Evolutionary conservation across 2,329 filamentous ascomycete species (phyloP), one percentile per base, ranked within the genome.

Genomic region (Epichloe gansuensis): DNA sequence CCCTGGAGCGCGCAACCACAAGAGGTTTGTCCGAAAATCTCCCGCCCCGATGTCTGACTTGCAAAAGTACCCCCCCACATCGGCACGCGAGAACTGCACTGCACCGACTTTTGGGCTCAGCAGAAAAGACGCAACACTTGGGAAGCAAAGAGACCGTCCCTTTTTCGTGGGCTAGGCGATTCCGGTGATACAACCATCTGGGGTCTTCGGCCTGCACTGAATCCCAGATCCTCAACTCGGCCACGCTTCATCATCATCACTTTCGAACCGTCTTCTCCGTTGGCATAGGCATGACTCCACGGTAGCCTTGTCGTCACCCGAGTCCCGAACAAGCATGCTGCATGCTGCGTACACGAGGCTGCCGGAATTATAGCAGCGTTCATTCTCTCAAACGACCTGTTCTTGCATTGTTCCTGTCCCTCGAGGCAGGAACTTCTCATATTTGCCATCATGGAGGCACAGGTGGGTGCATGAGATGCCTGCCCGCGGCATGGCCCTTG

Each of bases 281-380:
- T 57, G 58, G 59, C 58, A 58, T 59, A 65, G 67, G 66, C 65
- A 71, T 71, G 69, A 68, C 66, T 65, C 62, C 62, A 62, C 65
- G 65, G 67, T 71, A 71, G 69, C 68, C 66, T 67, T 59, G 61
- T 61, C 61, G 60, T 59, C 62, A 59, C 58, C 60, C 57, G 59
- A 59, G 35, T 39, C 48, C 60, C 56, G 58, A 57, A 62, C 59
- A 63, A 72, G 62, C 65, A 72, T 72, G 70, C 66, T 71, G 68
- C 58, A 71, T 72, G 68, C 62, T 67, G 62, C 58, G 56, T 62
- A 57, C 63, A 63, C 64, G 62, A 65, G 62, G 70, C 70, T 72
- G 70, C 69, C 67, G 57, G 65, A 63, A 59, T 68, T 67, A 69
- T 72, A 72, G 70, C 70, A 71, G 69, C 69, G 60, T 64, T 60